A percentile compares a stretch with the other conserved stretches of the same genome.
These are phyloP conservation scores for Nymphaea colorata DNA, from an alignment of 164 flowering plant genomes.

Conservation along the genomic window DNA sequence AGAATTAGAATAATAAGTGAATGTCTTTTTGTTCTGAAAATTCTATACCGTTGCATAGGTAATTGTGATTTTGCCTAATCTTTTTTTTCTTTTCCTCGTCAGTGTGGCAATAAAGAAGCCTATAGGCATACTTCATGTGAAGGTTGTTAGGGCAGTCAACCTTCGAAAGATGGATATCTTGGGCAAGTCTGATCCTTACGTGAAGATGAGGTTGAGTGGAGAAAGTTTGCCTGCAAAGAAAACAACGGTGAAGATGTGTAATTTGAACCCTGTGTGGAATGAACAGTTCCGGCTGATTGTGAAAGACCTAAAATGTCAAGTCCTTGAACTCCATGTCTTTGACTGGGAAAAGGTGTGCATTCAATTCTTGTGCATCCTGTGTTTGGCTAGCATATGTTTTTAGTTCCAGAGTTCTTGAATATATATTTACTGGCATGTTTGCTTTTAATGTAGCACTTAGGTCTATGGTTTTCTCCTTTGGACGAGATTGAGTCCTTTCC, in stretches of 20 bases:
- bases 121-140: slow-evolving; percentile 63
- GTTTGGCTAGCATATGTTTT: no score
- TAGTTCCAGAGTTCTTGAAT: background rate
- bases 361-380: no score
- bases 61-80: background rate
- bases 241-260: slow-evolving; percentile 48
- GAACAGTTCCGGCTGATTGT: slow-evolving; percentile 57
- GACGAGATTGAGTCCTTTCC: no score
- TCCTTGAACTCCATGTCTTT: slow-evolving; percentile 42
- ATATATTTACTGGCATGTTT: no score
- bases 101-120: slow-evolving; percentile 50
- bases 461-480: no score
- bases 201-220: slow-evolving; percentile 47
- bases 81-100: background rate
- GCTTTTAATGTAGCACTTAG: no score
- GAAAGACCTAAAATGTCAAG: slow-evolving; percentile 55
- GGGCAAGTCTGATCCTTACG: slow-evolving; percentile 74
- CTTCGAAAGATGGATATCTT: slow-evolving; percentile 57
- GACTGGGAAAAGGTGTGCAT: slow-evolving; percentile 73
- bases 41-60: background rate
- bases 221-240: slow-evolving; percentile 45
- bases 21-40: background rate
- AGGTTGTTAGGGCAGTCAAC: slow-evolving; percentile 40
- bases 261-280: slow-evolving; percentile 65
- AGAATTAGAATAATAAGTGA: no score